Evolutionary conservation across 2,329 filamentous ascomycete species (phyloP), one percentile per base, ranked within the genome.

Genomic region (Ceratocystis ficicola): DNA sequence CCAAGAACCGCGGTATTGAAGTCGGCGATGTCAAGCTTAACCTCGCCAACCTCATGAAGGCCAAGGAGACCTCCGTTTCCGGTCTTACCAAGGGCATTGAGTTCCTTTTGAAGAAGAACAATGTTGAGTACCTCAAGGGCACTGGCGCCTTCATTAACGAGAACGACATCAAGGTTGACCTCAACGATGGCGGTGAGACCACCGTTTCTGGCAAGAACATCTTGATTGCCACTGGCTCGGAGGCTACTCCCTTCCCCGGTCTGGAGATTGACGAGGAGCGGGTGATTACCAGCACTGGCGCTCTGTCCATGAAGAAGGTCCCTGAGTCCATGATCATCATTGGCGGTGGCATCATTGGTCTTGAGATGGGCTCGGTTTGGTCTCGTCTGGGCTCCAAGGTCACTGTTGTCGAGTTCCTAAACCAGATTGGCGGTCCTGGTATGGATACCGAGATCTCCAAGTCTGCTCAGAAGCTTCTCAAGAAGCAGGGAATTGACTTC

Each of bases 341-440:
- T 74, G 94, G 94, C 72, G 94, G 94, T 75, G 94, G 94, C 76
- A 99, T 99, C 76, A 99, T 99, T 73, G 94, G 94, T 75, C 85
- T 99, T 52, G 94, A 99, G 79, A 99, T 99, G 94, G 90, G 81
- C 70, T 97, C 93, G 64, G 94, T 99, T 65, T 99, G 94, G 94
- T 96, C 91, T 68, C 85, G 94, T 73, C 82, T 99, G 69, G 94
- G 94, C 69, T 78, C 91, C 70, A 90, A 97, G 78, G 94, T 99
- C 68, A 99, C 94, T 69, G 92, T 99, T 67, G 92, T 99, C 67
- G 94, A 99, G 79, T 99, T 94, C 79, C 81, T 99, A 66, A 85
- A 87, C 73, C 92, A 96, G 80, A 97, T 99, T 71, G 94, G 94
- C 77, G 94, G 94, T 67, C 94, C 94, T 62, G 94, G 94, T 72